Evolutionary conservation across 805 yeast species (phyloP).

Genomic region (Cyberlindnera nakhonratchasimensis): DNA sequence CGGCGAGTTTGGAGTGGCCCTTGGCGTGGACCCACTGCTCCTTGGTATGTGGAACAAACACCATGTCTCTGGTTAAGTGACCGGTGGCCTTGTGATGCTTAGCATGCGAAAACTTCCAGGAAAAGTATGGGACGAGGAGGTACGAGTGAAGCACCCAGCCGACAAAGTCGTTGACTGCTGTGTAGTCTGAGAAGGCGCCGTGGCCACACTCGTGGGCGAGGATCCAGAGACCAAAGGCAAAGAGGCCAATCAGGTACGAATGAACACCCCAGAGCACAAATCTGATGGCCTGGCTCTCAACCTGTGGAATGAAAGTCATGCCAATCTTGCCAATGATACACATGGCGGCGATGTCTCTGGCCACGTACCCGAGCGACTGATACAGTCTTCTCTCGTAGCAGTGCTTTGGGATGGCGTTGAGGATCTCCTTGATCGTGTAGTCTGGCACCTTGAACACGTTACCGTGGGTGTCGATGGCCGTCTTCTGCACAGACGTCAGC

Average conservation of each 20-base stretch:
- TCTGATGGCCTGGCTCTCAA: constrained; percentile 26
- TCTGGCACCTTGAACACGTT: constrained; percentile 56
- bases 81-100: constrained; percentile 92
- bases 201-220: constrained; percentile 93
- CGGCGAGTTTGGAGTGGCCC: constrained; percentile 31
- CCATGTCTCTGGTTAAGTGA: constrained; percentile 78
- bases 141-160: constrained; percentile 84
- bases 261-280: constrained; percentile 2
- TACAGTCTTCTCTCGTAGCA: constrained; percentile 53
- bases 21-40: constrained; percentile 44
- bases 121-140: constrained; percentile 78
- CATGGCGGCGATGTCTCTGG: constrained; percentile 47
- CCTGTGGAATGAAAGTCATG: constrained; percentile 39
- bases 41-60: constrained; percentile 70
- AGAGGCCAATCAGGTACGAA: constrained; percentile 13
- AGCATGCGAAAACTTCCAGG: constrained; percentile 82
- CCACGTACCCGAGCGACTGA: constrained; percentile 49
- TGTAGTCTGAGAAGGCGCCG: constrained; percentile 75
- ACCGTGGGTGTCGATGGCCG: constrained; percentile 50
- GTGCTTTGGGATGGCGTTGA: constrained; percentile 56
- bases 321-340: constrained; percentile 31
- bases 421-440: constrained; percentile 53
- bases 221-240: constrained; percentile 67
- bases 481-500: constrained; percentile 20
- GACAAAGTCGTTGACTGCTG: constrained; percentile 67